These are phyloP conservation scores for Prunus mume DNA, from an alignment of 306 rosid genomes.

Conservation along the genomic window DNA sequence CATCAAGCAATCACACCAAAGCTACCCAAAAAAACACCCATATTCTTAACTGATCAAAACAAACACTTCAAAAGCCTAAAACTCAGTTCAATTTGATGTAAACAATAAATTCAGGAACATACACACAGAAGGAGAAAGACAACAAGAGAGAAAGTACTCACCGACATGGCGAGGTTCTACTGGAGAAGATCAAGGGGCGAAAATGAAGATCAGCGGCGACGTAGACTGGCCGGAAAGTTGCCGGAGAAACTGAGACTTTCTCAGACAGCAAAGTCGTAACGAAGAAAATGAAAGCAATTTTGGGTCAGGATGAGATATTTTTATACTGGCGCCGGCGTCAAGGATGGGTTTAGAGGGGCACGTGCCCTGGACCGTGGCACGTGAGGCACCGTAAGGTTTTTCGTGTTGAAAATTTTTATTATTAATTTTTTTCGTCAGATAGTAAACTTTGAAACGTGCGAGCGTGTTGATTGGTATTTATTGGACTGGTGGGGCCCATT, in stretches of 20 bases:
- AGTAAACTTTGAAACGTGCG: constrained; percentile 12
- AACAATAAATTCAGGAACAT: neutral
- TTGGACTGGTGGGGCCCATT: no score
- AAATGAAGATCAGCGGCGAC: neutral
- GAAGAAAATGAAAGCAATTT: neutral
- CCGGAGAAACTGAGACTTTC: constrained; percentile 1
- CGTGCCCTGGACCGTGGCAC: constrained; percentile 1
- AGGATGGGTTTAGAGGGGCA: constrained; percentile 8
- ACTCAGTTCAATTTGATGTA: neutral
- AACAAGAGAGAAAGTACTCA: constrained; percentile 19
- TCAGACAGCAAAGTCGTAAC: neutral
- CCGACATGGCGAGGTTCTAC: constrained; percentile 34
- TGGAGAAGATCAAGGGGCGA: neutral
- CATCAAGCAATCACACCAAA: neutral
- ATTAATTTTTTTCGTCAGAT: neutral
- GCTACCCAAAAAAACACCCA: neutral
- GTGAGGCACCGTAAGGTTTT: neutral
- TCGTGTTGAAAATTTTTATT: no score
- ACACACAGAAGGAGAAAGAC: neutral
- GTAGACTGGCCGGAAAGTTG: neutral
- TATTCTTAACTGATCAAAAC: neutral
- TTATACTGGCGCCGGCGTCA: constrained; percentile 5
- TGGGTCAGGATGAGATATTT: neutral
- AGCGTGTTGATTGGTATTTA: neutral
- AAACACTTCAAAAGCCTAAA: neutral